Conservation (phyloP, 208 protist genomes). For the Acanthamoeba rhysodes region DNA sequence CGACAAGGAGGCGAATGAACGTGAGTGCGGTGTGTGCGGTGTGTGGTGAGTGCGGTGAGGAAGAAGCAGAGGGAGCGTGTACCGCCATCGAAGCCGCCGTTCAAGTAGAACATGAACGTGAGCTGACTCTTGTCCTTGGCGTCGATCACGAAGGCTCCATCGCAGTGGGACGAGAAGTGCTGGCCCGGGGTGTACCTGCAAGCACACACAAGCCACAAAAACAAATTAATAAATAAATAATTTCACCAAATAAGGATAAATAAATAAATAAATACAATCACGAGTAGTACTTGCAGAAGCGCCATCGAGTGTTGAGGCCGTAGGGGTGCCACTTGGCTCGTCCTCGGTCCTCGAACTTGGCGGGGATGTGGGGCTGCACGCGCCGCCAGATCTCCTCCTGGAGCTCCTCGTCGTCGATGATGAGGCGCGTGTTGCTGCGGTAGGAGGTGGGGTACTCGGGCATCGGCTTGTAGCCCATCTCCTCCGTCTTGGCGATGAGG, state of each 20-base stretch:
- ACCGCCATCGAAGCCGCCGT: slow-evolving; percentile 5
- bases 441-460: slow-evolving; percentile 49
- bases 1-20: neutral
- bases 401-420: slow-evolving; percentile 55
- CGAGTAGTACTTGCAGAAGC: slow-evolving; percentile 22
- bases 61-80: neutral
- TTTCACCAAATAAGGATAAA: neutral
- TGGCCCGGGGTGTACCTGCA: slow-evolving; percentile 50
- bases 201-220: neutral
- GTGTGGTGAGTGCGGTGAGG: neutral
- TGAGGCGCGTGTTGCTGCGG: slow-evolving; percentile 71
- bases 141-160: neutral
- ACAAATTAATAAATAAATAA: neutral
- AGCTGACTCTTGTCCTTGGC: neutral
- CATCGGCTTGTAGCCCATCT: slow-evolving; percentile 41
- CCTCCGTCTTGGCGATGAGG: slow-evolving; percentile 45
- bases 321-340: neutral
- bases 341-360: neutral
- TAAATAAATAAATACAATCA: neutral
- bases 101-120: slow-evolving; percentile 64
- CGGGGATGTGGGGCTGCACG: slow-evolving; percentile 2
- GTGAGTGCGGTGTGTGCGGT: neutral
- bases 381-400: slow-evolving; percentile 8
- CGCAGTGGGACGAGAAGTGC: slow-evolving; percentile 66
- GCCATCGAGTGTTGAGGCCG: slow-evolving; percentile 46